Conservation (phyloP, 2,329 filamentous ascomycete species). For the Ophiostoma sp. region DNA sequence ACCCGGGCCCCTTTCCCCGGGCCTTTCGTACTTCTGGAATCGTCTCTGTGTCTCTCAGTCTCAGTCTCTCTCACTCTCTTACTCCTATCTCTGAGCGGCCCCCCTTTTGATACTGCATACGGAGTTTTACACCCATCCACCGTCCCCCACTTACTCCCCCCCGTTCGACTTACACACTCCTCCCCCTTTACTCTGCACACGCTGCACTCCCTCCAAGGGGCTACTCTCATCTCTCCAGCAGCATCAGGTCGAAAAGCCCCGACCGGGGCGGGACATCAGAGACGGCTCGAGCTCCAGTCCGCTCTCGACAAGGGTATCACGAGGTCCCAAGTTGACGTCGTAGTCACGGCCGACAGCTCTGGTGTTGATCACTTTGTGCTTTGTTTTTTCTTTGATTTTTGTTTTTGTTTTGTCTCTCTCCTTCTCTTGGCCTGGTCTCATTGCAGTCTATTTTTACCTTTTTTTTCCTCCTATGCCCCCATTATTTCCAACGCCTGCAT, state of each 20-base stretch:
- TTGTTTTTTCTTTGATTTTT: neutral
- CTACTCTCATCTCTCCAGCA: neutral
- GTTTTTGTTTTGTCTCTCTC: neutral
- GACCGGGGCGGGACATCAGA: slow-evolving; percentile 13
- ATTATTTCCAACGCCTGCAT: neutral
- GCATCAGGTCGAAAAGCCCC: neutral
- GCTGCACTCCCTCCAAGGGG: neutral
- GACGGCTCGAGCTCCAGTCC: slow-evolving; percentile 18
- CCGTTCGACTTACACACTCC: slow-evolving; percentile 4
- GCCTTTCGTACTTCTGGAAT: neutral
- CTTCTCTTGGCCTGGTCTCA: neutral
- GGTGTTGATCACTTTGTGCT: too few species aligned
- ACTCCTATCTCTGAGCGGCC: neutral
- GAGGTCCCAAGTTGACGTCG: neutral
- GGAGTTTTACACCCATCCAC: neutral
- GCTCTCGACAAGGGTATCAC: slow-evolving; percentile 21
- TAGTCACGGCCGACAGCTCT: slow-evolving; percentile 7
- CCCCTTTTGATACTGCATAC: slow-evolving; percentile 5
- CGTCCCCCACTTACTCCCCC: slow-evolving; percentile 5
- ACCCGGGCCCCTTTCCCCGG: neutral
- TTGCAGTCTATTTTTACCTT: neutral
- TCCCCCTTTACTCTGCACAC: neutral
- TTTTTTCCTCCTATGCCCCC: neutral
- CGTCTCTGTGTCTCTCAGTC: neutral
- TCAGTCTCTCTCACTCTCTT: neutral